phyloP scores from a whole-genome alignment of 257 asterid species.

The Ilex aquifolium region DNA sequence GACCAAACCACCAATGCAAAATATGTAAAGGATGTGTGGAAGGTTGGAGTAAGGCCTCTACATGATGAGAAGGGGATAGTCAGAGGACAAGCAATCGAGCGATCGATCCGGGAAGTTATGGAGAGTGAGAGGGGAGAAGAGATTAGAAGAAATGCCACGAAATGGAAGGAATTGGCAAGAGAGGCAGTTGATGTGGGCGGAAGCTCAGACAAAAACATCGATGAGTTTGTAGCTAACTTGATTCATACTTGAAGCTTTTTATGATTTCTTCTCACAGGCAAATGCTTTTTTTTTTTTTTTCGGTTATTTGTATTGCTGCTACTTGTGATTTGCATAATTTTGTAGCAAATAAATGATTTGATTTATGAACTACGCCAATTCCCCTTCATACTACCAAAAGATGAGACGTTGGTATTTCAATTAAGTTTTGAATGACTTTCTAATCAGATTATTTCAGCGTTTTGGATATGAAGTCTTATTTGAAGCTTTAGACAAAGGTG shows the following conservation, averaged over 20 bases:
- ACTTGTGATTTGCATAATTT: too few species aligned
- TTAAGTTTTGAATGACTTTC: not conserved
- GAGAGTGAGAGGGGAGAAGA: conserved; percentile 23
- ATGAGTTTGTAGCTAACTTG: conserved; percentile 19
- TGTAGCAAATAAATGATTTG: too few species aligned
- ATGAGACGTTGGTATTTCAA: too few species aligned
- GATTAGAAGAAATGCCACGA: conserved; percentile 20
- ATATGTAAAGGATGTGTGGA: conserved; percentile 35
- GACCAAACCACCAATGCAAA: conserved; percentile 47
- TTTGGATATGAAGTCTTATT: not conserved
- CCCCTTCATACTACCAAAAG: too few species aligned
- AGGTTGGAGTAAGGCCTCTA: conserved; percentile 25
- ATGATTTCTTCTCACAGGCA: too few species aligned
- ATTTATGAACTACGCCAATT: too few species aligned
- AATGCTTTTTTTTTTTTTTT: too few species aligned
- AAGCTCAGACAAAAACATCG: conserved; percentile 32
- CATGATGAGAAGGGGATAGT: conserved; percentile 28
- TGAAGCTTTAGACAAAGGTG: not conserved
- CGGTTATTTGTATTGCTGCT: too few species aligned
- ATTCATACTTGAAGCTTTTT: too few species aligned
- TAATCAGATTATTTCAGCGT: not conserved
- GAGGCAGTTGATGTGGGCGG: conserved; percentile 34
- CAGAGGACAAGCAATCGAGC: conserved; percentile 19
- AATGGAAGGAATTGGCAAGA: conserved; percentile 29
- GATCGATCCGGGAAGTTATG: conserved; percentile 22